These are phyloP conservation scores for Rhizomucor pusillus DNA, from an alignment of 371 early-diverging fungal genomes.

Conservation along the genomic window DNA sequence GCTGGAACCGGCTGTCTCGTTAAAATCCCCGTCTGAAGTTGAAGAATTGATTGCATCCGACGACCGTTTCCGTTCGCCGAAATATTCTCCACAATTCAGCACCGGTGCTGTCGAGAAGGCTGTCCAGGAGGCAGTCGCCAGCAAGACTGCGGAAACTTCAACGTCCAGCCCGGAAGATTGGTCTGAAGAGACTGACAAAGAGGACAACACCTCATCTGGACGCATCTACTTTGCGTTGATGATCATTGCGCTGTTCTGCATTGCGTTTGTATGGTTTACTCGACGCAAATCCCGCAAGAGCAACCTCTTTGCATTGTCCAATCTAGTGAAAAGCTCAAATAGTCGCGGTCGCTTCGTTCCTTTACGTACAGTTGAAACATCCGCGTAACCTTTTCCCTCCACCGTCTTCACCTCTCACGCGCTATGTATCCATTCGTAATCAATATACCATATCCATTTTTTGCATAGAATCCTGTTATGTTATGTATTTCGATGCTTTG, in stretches of 20 bases:
- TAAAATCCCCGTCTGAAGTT: slow-evolving; percentile 17
- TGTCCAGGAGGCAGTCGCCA: slow-evolving; percentile 19
- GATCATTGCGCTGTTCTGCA: slow-evolving; percentile 17
- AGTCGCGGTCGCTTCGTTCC: slow-evolving; percentile 34
- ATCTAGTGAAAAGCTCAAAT: slow-evolving; percentile 16
- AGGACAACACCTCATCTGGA: slow-evolving; percentile 1
- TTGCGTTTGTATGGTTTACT: slow-evolving; percentile 25
- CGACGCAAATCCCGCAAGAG: slow-evolving; percentile 17
- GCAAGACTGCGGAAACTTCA: slow-evolving; percentile 13
- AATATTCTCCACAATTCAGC: slow-evolving; percentile 19
- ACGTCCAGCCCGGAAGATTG: neutral
- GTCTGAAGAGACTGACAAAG: slow-evolving; percentile 2
- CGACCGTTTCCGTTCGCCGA: slow-evolving; percentile 23
- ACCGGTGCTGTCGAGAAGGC: slow-evolving; percentile 29
- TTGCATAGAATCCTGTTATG: too few species aligned
- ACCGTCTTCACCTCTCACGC: too few species aligned
- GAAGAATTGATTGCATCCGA: slow-evolving; percentile 5
- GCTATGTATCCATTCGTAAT: too few species aligned
- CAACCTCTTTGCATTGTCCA: slow-evolving; percentile 27
- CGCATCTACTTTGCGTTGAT: slow-evolving; percentile 21
- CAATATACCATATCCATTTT: too few species aligned
- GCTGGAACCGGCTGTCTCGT: slow-evolving; percentile 17
- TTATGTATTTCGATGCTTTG: too few species aligned
- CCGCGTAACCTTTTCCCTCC: too few species aligned
- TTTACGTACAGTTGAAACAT: slow-evolving; percentile 27